Evolutionary conservation across 305 asterid species (phyloP), one percentile per base, ranked within the genome.

Genomic region (Fraxinus angustifolia): DNA sequence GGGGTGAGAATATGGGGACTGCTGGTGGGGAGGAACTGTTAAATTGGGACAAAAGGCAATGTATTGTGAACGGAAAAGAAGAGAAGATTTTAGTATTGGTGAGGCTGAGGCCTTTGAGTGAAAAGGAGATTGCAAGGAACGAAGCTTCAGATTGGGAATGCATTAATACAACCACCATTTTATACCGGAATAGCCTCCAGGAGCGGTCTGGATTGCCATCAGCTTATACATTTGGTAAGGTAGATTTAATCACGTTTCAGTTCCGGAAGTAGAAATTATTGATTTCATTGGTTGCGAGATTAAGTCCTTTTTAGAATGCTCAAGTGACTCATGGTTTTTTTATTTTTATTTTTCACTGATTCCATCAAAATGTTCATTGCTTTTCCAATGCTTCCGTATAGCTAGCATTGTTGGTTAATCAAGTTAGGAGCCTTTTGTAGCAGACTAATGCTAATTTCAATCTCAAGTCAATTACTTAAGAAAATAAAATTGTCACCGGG

Each of bases 111-210:
- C 99, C 99, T 84, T 75, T 96, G 87, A 88, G 91, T 85, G 98
- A 92, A 76, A 96, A 91, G 88, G 99, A 96, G 93, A 87, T 90
- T 68, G 80, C 87, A 12, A 88, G 83, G 83, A 86, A 85, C 33
- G 99, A 96, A 81, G 97, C 90, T 83, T 87, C 89, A 1, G 99
- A 96, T 77, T 96, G 99, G 99, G 98, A 96, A 85, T 96, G 98
- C 90, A 93, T 96, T 79, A 92, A 96, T 77, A 86, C 96, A 7
- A 89, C 93, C 85, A 91, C 98, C 77, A 88, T 95, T 87, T 88
- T 95, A 89, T 95, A 91, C 87, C 87, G 95, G 84, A 91, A 96
- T 85, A 92, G 97, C 88, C 97, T 94, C 58, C 96, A 89, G 88
- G 98, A 94, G 85, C 89, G 98, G 79, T 92, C 99, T 79, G 97